A percentile compares a stretch with the other conserved stretches of the same genome.
These are phyloP conservation scores for Rhodotorula sp. DNA, from an alignment of 1,284 basidiomycete species.

Conservation along the genomic window DNA sequence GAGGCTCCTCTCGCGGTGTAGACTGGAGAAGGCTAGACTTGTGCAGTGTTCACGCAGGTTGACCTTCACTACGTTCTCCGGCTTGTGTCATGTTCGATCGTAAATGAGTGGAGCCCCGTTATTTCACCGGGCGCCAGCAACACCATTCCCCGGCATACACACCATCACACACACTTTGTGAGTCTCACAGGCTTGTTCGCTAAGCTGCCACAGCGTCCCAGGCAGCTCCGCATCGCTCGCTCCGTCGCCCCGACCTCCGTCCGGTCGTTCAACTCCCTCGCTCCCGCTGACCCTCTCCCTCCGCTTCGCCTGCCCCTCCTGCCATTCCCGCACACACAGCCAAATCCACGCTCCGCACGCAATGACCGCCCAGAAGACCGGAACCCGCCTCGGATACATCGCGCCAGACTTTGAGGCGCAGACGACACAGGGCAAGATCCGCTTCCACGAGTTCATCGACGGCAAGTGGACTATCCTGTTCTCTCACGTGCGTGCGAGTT, in stretches of 20 bases:
- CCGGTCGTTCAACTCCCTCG: not conserved
- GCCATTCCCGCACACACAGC: not conserved
- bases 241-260: not conserved
- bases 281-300: not conserved
- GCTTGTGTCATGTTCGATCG: too few relatives aligned
- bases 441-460: slow-evolving; percentile 89
- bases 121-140: too few relatives aligned
- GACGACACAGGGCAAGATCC: slow-evolving; percentile 60
- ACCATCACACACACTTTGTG: too few relatives aligned
- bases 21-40: too few relatives aligned
- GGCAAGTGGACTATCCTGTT: slow-evolving; percentile 88
- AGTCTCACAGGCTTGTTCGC: too few relatives aligned
- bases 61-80: too few relatives aligned
- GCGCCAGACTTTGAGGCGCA: slow-evolving; percentile 61
- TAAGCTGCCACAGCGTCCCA: too few relatives aligned
- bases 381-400: slow-evolving; percentile 54
- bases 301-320: not conserved
- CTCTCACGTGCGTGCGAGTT: slow-evolving; percentile 64
- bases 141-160: too few relatives aligned
- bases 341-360: not conserved
- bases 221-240: not conserved
- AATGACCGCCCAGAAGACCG: slow-evolving; percentile 11
- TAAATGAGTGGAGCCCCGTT: too few relatives aligned
- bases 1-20: not conserved
- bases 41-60: not conserved